Base-by-base conservation (phyloP, 768 basidiomycete genomes). In the Hydnomerulius pinastri region DNA sequence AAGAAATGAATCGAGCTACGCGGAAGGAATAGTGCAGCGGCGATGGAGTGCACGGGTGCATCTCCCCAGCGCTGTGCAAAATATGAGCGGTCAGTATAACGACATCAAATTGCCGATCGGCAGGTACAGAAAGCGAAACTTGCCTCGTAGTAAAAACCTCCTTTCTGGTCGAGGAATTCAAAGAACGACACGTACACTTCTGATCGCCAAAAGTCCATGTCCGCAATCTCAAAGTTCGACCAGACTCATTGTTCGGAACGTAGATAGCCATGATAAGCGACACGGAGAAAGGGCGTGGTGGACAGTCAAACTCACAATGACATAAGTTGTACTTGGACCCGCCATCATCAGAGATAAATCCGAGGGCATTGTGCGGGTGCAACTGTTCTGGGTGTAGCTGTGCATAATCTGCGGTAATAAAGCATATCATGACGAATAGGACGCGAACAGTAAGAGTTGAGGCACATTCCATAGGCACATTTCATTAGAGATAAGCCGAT, bases 1-100 rank as follows among this genome's bases (percentile, higher is more conserved):
- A 98, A 98, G 75, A 92, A 99, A 68, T 97, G 92, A 42, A 98
- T 85, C 67, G 94, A 87, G 10, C 87, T 86, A 60, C 92, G 92
- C 60, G 79, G 83, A 0, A 92, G 84, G 62, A 98, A 91, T 9
- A 99, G 73, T 1, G 95, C 83, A 0, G 91, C 96, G 39, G 90
- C 97, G 50, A 98, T 94, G 46, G 87, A 90, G 65, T 94, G 91
- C 7, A 93, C 88, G 2, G 83, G 84, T 15, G 96, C 96, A 72
- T 98, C 96, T 42, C 96, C 96, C 93, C 92, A 94, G 27, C 92
- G 85, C 82, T 91, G 55, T 23, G 23, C 38, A 11, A 21, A 51
- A 24, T 32, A 41, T 54, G 2, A 48, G 39, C n/a, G 4, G 41
- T 48, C 46, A 9, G 13, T 13, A 41, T 35, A 38, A 37, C 35